Evolutionary conservation across 371 early-diverging fungal genomes (phyloP).

Genomic region (Mucor irregularis): DNA sequence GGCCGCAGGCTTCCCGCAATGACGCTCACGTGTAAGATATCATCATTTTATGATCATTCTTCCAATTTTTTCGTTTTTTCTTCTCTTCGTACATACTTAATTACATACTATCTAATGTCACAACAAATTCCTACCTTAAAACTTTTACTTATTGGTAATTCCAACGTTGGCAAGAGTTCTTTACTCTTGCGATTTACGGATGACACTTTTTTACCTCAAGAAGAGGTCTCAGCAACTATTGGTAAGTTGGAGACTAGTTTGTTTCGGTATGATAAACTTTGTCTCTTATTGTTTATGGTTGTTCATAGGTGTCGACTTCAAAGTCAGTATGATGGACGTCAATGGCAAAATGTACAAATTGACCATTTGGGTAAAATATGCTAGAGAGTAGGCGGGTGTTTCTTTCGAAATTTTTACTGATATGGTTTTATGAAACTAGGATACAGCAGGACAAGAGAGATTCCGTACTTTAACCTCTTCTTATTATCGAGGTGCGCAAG

Average conservation of each 20-base stretch:
- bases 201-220: constrained; percentile 92
- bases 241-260: constrained; percentile 60
- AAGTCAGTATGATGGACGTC: constrained; percentile 94
- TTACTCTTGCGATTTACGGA: constrained; percentile 97
- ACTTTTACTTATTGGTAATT: constrained; percentile 97
- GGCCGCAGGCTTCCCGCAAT: too few species aligned
- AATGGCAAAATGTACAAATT: constrained; percentile 94
- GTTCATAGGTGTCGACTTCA: constrained; percentile 98
- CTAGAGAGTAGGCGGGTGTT: neutral
- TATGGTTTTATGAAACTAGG: too few species aligned
- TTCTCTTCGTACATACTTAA: neutral
- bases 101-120: constrained; percentile 9
- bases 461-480: constrained; percentile 99
- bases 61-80: constrained; percentile 2
- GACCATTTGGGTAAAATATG: constrained; percentile 87
- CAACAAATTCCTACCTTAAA: constrained; percentile 80
- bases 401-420: neutral
- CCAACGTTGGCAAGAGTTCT: constrained; percentile 98
- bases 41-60: neutral
- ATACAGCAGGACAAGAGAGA: constrained; percentile 99
- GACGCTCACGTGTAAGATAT: constrained; percentile 6
- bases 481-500: constrained; percentile 99
- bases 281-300: too few species aligned
- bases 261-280: too few species aligned
- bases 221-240: constrained; percentile 94